A percentile compares a stretch with the other conserved stretches of the same genome.
phyloP scores from a whole-genome alignment of 805 yeast genomes.

The Ogataea degrootiae region DNA sequence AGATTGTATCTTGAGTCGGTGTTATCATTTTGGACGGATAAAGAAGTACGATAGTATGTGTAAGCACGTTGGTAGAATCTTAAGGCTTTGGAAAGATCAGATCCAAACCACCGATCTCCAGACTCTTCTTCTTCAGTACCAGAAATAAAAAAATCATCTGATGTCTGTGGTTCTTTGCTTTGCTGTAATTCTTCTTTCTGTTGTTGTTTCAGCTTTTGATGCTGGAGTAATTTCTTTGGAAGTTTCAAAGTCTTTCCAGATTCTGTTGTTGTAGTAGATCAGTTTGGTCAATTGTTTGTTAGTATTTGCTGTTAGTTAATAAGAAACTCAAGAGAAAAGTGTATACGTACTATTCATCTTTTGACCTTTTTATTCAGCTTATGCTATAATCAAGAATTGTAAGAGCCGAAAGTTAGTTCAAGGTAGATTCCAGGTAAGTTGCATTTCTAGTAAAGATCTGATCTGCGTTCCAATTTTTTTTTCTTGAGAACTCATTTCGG shows the following conservation, averaged over 20 bases:
- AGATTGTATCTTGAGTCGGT: conserved; percentile 56
- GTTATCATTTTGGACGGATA: conserved; percentile 19
- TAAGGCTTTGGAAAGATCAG: conserved; percentile 60
- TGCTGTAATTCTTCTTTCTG: conserved; percentile 1
- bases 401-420: too few relatives aligned
- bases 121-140: conserved; percentile 64
- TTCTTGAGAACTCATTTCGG: too few relatives aligned
- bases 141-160: conserved; percentile 49
- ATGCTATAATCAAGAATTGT: too few relatives aligned
- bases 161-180: conserved; percentile 32
- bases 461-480: too few relatives aligned
- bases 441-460: too few relatives aligned
- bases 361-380: too few relatives aligned
- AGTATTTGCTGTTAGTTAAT: too few relatives aligned
- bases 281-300: too few relatives aligned
- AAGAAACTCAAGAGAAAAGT: too few relatives aligned
- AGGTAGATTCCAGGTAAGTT: too few relatives aligned
- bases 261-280: not conserved
- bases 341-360: too few relatives aligned
- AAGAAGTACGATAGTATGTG: conserved; percentile 36
- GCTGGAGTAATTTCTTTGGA: conserved; percentile 10
- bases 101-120: conserved; percentile 71
- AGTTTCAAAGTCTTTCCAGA: conserved; percentile 10
- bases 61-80: conserved; percentile 62
- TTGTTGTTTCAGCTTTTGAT: conserved; percentile 3